Conservation (phyloP, 768 basidiomycete species). For the Phylloporus sp. region DNA sequence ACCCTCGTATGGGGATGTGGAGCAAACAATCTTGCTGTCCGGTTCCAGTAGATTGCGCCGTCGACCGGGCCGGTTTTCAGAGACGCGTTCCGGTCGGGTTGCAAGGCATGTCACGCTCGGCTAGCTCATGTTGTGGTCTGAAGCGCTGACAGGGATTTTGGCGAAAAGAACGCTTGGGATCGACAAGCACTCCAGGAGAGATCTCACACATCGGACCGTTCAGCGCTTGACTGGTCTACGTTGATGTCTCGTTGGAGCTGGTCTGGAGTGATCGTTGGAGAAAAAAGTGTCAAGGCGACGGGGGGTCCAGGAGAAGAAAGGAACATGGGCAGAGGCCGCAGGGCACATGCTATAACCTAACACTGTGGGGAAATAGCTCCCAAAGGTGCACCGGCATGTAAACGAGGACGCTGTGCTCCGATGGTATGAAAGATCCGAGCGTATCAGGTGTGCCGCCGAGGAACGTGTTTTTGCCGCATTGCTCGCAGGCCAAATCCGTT, state of each 20-base stretch:
- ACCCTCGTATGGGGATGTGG: slow-evolving; percentile 2
- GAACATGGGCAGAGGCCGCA: too few species aligned
- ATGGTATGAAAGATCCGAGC: slow-evolving; percentile 13
- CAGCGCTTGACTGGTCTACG: neutral
- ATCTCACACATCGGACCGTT: neutral
- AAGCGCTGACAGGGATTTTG: neutral
- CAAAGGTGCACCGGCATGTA: neutral
- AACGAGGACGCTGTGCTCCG: neutral
- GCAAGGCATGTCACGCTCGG: neutral
- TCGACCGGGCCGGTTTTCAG: neutral
- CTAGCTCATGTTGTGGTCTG: neutral
- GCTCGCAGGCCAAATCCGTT: neutral
- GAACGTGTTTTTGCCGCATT: slow-evolving; percentile 16
- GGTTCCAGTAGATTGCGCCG: neutral
- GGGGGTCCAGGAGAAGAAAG: neutral
- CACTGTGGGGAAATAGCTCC: slow-evolving; percentile 1
- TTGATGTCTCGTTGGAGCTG: neutral
- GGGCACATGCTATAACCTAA: neutral
- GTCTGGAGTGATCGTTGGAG: neutral
- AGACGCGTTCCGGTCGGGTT: neutral
- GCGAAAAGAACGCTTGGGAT: neutral
- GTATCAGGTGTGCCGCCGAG: slow-evolving; percentile 8
- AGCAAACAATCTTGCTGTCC: neutral
- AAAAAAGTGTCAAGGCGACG: neutral
- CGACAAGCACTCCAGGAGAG: neutral